Base-by-base conservation (phyloP, 805 yeast genomes). In the Kodamaea neixiangensis region DNA sequence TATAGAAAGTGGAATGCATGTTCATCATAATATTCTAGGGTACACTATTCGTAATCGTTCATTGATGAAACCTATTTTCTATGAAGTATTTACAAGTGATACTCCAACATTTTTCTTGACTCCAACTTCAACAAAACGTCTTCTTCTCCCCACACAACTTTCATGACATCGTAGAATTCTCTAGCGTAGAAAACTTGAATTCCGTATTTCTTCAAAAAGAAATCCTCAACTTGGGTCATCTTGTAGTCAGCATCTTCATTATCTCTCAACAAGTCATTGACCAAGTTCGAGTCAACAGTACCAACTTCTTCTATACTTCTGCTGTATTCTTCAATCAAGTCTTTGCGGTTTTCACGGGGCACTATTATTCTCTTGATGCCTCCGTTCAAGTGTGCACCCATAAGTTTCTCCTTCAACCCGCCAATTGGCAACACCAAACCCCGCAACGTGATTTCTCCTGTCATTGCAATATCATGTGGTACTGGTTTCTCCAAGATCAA, bases 381-480 rank as follows among this genome's bases (percentile, higher is more conserved):
- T 1, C 71, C 71, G 35, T 86, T 83, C 55, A 87, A 73, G 59
- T 88, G 91, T 0, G 94, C 94, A 2, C 94, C 94, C 17, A 86
- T 72, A 37, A 87, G 69, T 66, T 87, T 87, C 66, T 88, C 96
- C 48, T 84, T 79, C 21, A 88, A 75, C 0, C 96, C 96, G 4
- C 96, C 96, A 57, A 89, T 88, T 6, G 92, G 92, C 42, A 89
- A 71, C 0, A 89, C 86, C 57, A 85, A 75, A 5, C 96, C 96
- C 40, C 93, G 71, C 3, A 89, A 74, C 0, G 94, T 87, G 53
- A 88, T 84, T 65, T 88, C 96, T 5, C 96, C 96, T 1, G 96
- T 89, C 94, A 89, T 86, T 46, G 96, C 96, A 46, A 86, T 71
- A 46, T 73, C 69, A 11, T 63, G 59, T 0, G 77, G 75, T 5